phyloP scores from a whole-genome alignment of 208 protist species.

The Leishmania arabica region DNA sequence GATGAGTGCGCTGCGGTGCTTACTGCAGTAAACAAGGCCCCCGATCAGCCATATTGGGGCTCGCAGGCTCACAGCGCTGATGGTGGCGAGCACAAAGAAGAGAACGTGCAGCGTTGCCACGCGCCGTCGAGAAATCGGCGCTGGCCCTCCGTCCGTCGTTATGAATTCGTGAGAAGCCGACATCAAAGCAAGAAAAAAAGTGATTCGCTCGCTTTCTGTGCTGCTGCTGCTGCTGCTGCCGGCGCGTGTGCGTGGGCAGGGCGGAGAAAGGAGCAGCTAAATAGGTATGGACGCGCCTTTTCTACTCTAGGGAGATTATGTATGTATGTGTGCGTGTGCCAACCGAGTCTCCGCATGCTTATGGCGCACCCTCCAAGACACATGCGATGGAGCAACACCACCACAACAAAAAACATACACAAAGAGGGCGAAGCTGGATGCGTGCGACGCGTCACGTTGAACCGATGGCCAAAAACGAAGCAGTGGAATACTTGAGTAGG shows the following conservation, averaged over 20 bases:
- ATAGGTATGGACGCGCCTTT: not conserved
- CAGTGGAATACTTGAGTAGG: not conserved
- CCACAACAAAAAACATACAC: not conserved
- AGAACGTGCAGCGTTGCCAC: conserved; percentile 11
- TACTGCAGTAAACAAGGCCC: conserved; percentile 14
- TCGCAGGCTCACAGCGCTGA: conserved; percentile 10
- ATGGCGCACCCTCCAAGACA: not conserved
- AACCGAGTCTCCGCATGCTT: not conserved
- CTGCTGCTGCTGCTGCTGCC: not conserved
- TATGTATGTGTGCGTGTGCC: not conserved
- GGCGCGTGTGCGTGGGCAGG: not conserved
- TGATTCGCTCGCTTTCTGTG: not conserved
- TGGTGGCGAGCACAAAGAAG: conserved; percentile 11
- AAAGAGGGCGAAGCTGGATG: not conserved
- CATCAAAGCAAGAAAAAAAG: not conserved
- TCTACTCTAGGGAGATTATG: not conserved
- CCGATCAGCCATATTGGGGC: conserved; percentile 23
- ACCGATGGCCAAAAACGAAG: not conserved
- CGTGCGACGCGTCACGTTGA: not conserved
- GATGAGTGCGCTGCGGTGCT: conserved; percentile 3
- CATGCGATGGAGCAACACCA: not conserved
- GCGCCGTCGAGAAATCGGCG: conserved; percentile 4
- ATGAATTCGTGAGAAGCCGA: not conserved
- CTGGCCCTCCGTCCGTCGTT: not conserved
- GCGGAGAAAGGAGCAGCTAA: not conserved